Conservation (phyloP, 2,329 filamentous ascomycete genomes). For the Diaporthe aspalathi region DNA sequence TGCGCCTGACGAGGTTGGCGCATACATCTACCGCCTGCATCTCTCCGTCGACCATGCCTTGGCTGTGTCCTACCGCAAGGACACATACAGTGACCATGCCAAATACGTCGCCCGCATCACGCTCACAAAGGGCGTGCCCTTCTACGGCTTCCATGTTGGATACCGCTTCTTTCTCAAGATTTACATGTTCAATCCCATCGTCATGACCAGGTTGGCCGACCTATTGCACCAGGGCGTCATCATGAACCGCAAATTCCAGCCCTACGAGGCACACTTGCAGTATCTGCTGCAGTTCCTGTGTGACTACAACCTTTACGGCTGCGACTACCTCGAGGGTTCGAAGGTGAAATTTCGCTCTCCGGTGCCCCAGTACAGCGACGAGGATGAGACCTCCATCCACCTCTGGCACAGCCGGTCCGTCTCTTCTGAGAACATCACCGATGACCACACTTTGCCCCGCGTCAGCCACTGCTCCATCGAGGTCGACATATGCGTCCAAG, state of each 20-base stretch:
- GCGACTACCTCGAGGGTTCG: slow-evolving; percentile 81
- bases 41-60: slow-evolving; percentile 92
- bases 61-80: slow-evolving; percentile 84
- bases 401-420: slow-evolving; percentile 86
- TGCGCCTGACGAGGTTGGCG: slow-evolving; percentile 73
- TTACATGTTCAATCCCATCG: slow-evolving; percentile 87
- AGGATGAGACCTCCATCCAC: slow-evolving; percentile 68
- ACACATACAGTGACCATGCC: slow-evolving; percentile 74
- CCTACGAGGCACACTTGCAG: slow-evolving; percentile 93
- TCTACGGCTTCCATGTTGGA: slow-evolving; percentile 95
- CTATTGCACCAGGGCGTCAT: slow-evolving; percentile 89
- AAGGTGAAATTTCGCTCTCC: slow-evolving; percentile 80
- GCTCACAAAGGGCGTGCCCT: slow-evolving; percentile 91
- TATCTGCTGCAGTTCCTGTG: slow-evolving; percentile 97
- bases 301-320: slow-evolving; percentile 97
- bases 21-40: slow-evolving; percentile 82
- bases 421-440: slow-evolving; percentile 65
- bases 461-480: slow-evolving; percentile 91
- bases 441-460: slow-evolving; percentile 74
- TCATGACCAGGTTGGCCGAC: slow-evolving; percentile 89
- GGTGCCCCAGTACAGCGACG: slow-evolving; percentile 75
- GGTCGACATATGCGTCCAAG: slow-evolving; percentile 87
- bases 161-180: slow-evolving; percentile 94
- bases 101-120: slow-evolving; percentile 90
- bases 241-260: slow-evolving; percentile 85